These are phyloP conservation scores for Fusarium verticillioides DNA, from an alignment of 2,329 filamentous ascomycete genomes.

Conservation along the genomic window DNA sequence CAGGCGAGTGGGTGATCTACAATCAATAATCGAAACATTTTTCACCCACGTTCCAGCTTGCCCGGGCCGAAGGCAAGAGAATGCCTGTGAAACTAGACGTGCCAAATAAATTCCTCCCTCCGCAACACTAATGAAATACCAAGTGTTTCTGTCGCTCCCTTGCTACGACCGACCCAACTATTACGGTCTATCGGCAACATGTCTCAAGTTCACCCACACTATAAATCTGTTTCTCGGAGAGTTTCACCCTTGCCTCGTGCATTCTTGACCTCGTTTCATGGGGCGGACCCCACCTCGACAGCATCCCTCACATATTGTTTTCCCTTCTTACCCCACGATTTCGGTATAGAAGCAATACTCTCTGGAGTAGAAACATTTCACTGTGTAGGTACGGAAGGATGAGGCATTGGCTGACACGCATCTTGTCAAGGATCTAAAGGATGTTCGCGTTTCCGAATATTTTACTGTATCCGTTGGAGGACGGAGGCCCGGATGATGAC, in stretches of 20 bases:
- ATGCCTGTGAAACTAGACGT: not conserved
- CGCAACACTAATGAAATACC: conserved; percentile 15
- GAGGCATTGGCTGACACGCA: conserved; percentile 30
- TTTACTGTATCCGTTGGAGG: conserved; percentile 17
- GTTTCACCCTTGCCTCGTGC: conserved; percentile 34
- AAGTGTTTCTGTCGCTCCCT: conserved; percentile 16
- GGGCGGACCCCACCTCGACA: conserved; percentile 25
- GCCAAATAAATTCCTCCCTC: conserved; percentile 14
- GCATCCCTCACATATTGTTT: conserved; percentile 33
- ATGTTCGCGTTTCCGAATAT: not conserved
- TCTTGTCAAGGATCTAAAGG: conserved; percentile 12
- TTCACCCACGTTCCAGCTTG: conserved; percentile 24
- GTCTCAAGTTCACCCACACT: not conserved
- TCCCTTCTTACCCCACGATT: conserved; percentile 17
- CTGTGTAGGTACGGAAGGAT: conserved; percentile 33
- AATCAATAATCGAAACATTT: conserved; percentile 5
- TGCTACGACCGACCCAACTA: not conserved
- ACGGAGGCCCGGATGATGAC: conserved; percentile 22
- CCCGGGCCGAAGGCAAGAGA: not conserved
- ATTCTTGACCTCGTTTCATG: conserved; percentile 33
- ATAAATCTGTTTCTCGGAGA: conserved; percentile 14
- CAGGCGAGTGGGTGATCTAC: conserved; percentile 1
- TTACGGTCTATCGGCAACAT: conserved; percentile 4
- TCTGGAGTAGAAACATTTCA: not conserved
- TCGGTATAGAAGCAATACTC: not conserved